phyloP scores from a whole-genome alignment of 164 flowering plant genomes.

The Piper longum region DNA sequence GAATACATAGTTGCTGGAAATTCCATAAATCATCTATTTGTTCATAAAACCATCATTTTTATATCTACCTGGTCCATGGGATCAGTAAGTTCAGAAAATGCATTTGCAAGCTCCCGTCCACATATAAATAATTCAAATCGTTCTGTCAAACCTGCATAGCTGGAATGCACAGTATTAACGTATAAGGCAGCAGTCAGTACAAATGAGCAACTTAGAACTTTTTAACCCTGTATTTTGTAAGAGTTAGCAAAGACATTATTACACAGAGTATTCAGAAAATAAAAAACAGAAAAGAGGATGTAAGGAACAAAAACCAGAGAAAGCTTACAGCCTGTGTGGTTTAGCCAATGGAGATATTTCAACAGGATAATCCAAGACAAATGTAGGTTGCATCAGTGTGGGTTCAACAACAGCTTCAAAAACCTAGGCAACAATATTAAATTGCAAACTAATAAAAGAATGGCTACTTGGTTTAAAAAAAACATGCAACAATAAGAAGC shows the following conservation, averaged over 20 bases:
- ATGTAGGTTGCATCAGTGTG: conserved; percentile 78
- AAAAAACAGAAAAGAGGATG: neutral
- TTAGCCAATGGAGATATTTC: conserved; percentile 97
- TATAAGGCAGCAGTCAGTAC: neutral
- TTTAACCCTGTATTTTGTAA: too few relatives aligned
- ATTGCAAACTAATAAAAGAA: neutral
- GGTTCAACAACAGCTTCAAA: conserved; percentile 84
- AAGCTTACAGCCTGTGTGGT: conserved; percentile 71
- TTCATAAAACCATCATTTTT: neutral
- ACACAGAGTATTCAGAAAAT: neutral
- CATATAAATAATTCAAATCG: conserved; percentile 91
- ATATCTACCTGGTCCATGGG: conserved; percentile 84
- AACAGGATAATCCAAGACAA: conserved; percentile 91
- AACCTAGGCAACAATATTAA: conserved; percentile 34
- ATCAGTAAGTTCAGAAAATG: conserved; percentile 94
- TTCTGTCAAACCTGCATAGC: conserved; percentile 83
- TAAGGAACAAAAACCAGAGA: neutral
- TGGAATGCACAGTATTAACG: conserved; percentile 10
- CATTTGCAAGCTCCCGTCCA: conserved; percentile 95
- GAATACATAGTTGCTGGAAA: neutral
- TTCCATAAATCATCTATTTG: neutral
- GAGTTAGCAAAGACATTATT: too few relatives aligned
- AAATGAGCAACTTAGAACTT: too few relatives aligned
- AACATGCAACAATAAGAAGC: neutral
- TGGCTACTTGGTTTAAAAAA: neutral